Conservation (phyloP, 176 grass and related monocot species). For the Carex parvula region DNA sequence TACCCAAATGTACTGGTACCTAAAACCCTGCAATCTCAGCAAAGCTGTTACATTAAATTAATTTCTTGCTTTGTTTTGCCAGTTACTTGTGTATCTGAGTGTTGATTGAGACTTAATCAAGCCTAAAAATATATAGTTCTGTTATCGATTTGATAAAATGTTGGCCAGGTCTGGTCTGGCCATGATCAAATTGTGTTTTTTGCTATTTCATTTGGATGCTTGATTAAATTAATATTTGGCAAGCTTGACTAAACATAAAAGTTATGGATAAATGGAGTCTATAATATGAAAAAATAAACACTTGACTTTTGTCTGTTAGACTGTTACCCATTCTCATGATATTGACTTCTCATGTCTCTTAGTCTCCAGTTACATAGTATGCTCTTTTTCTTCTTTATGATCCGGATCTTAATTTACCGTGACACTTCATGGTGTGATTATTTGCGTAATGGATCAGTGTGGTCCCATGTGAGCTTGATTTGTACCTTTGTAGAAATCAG, state of each 20-base stretch:
- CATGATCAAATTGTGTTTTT: neutral
- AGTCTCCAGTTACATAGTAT: neutral
- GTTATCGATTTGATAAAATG: neutral
- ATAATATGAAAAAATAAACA: neutral
- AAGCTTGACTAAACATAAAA: neutral
- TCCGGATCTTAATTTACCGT: neutral
- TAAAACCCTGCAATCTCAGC: neutral
- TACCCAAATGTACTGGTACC: constrained; percentile 6
- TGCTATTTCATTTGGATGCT: neutral
- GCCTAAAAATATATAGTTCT: neutral
- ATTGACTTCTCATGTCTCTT: constrained; percentile 6
- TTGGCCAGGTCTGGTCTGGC: neutral
- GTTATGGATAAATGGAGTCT: neutral
- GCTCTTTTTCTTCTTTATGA: neutral
- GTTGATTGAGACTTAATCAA: neutral
- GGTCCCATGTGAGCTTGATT: neutral
- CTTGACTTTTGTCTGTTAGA: constrained; percentile 20
- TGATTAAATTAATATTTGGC: neutral
- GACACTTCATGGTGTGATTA: constrained; percentile 9
- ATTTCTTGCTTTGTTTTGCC: neutral
- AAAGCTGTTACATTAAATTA: neutral
- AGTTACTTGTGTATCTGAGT: neutral
- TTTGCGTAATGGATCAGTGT: neutral
- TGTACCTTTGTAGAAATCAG: neutral
- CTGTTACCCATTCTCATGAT: constrained; percentile 6